phyloP scores from a whole-genome alignment of 805 yeast genomes.

The Spathaspora hagerdaliae region DNA sequence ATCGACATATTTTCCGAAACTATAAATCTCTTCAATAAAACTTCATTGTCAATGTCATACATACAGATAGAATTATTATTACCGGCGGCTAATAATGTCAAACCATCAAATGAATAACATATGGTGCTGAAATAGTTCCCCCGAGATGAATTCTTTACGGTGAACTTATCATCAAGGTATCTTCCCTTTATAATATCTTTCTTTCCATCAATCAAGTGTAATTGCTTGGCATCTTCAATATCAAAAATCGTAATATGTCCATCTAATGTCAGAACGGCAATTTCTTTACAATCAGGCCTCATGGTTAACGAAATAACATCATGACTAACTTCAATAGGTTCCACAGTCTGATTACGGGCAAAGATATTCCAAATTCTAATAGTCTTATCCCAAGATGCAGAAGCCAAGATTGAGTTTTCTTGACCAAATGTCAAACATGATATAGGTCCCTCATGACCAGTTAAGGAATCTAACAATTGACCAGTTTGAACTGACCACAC shows the following conservation, averaged over 20 bases:
- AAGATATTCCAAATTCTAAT: constrained; percentile 91
- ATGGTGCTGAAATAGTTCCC: constrained; percentile 81
- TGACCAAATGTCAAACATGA: constrained; percentile 81
- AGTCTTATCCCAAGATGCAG: constrained; percentile 96
- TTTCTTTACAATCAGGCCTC: constrained; percentile 90
- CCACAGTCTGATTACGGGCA: constrained; percentile 80
- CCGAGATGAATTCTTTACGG: constrained; percentile 74
- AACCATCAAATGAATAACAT: constrained; percentile 85
- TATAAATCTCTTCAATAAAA: constrained; percentile 72
- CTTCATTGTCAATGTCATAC: constrained; percentile 87
- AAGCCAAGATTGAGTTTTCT: constrained; percentile 73
- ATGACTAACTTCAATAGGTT: constrained; percentile 80
- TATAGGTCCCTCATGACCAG: constrained; percentile 96
- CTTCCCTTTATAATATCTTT: constrained; percentile 87
- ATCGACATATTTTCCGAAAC: constrained; percentile 87
- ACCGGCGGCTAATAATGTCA: constrained; percentile 86
- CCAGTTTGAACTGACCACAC: constrained; percentile 98
- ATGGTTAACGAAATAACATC: constrained; percentile 81
- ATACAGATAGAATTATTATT: constrained; percentile 87
- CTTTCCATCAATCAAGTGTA: constrained; percentile 79
- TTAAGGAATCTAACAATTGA: constrained; percentile 77
- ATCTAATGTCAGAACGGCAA: constrained; percentile 83
- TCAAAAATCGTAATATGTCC: constrained; percentile 87
- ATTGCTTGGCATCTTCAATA: constrained; percentile 74
- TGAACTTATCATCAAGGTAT: constrained; percentile 74